phyloP scores from a whole-genome alignment of 306 rosid genomes.

The Cucumis cinereus region DNA sequence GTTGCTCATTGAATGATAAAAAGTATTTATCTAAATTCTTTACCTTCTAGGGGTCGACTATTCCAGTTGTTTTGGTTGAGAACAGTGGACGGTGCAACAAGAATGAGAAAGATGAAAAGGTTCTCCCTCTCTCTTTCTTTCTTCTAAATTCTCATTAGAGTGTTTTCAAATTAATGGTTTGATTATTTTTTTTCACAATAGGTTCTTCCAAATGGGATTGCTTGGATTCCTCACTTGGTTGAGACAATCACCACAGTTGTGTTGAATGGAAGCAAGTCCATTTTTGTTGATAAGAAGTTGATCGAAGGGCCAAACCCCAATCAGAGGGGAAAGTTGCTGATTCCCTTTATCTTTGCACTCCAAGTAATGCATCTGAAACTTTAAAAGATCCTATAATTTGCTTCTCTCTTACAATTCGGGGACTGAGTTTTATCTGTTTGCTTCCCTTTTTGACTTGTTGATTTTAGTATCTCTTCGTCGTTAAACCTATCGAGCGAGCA shows the following conservation, averaged over 20 bases:
- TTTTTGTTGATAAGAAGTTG: slow-evolving; percentile 61
- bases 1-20: background rate
- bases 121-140: slow-evolving; percentile 7
- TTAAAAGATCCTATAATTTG: background rate
- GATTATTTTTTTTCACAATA: slow-evolving; percentile 20
- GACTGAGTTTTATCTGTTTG: background rate
- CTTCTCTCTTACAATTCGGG: background rate
- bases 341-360: slow-evolving; percentile 53
- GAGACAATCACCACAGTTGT: slow-evolving; percentile 55
- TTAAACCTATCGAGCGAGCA: slow-evolving; percentile 55
- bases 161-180: background rate
- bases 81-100: slow-evolving; percentile 92
- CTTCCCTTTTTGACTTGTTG: background rate
- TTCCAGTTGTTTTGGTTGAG: slow-evolving; percentile 85
- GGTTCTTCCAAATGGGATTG: slow-evolving; percentile 85
- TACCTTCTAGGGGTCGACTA: slow-evolving; percentile 31
- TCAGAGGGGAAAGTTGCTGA: slow-evolving; percentile 54
- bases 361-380: slow-evolving; percentile 42
- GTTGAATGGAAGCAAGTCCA: slow-evolving; percentile 49
- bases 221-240: slow-evolving; percentile 79
- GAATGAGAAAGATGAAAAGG: slow-evolving; percentile 83
- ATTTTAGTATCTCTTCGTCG: slow-evolving; percentile 30
- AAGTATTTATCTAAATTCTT: background rate
- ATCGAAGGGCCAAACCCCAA: slow-evolving; percentile 96
- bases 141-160: background rate